A percentile compares a stretch with the other conserved stretches of the same genome.
Evolutionary conservation across 2,329 filamentous ascomycete genomes (phyloP).

Genomic region (Aspergillus ustus): DNA sequence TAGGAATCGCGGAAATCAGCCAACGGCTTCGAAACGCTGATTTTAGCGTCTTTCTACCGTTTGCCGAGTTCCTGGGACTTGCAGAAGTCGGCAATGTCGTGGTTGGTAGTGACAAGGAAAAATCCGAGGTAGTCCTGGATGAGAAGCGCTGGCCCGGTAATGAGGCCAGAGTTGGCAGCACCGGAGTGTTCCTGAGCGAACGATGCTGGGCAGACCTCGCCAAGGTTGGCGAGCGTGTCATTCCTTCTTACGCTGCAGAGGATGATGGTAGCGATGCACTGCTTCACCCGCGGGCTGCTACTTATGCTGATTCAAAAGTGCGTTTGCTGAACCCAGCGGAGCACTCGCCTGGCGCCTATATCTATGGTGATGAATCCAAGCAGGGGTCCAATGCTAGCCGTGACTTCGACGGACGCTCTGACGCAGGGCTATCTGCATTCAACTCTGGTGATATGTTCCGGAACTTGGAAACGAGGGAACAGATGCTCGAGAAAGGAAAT

Average conservation of each 20-base stretch:
- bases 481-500: constrained; percentile 94
- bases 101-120: constrained; percentile 90
- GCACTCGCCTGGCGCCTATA: constrained; percentile 62
- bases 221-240: constrained; percentile 67
- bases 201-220: constrained; percentile 92
- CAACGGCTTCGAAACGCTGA: constrained; percentile 90
- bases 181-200: constrained; percentile 94
- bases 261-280: constrained; percentile 64
- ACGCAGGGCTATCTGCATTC: constrained; percentile 89
- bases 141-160: constrained; percentile 91
- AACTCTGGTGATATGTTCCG: constrained; percentile 97
- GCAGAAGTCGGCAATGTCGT: constrained; percentile 82
- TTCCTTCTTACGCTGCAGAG: constrained; percentile 64
- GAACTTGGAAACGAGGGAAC: constrained; percentile 89
- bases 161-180: constrained; percentile 87
- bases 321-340: constrained; percentile 56
- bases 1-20: constrained; percentile 96
- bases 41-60: constrained; percentile 94
- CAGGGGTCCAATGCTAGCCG: constrained; percentile 79
- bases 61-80: constrained; percentile 90
- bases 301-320: constrained; percentile 57
- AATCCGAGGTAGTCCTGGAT: constrained; percentile 87
- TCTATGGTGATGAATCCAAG: constrained; percentile 74
- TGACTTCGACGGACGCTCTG: constrained; percentile 83
- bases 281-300: constrained; percentile 53